Percentiles rank a stretch among this genome's conserved stretches.
phyloP scores from a whole-genome alignment of 345 rosid species.

The Pugionium cornutum region DNA sequence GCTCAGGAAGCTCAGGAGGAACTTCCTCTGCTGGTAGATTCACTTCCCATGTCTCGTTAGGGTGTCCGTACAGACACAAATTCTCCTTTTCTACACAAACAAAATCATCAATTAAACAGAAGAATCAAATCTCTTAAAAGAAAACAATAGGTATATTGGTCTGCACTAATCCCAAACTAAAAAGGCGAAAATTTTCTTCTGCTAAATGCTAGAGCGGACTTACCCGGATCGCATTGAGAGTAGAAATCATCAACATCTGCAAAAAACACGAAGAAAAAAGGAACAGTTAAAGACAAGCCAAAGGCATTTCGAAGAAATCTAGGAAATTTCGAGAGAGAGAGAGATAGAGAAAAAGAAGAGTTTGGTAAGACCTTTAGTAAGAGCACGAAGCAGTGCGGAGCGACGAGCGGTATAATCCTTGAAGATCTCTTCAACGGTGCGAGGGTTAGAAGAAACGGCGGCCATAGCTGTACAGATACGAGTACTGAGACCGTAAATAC shows the following conservation, averaged over 20 bases:
- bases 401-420: slow-evolving; percentile 82
- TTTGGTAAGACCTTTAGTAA: slow-evolving; percentile 59
- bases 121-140: slow-evolving; percentile 22
- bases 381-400: slow-evolving; percentile 84
- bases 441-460: slow-evolving; percentile 61
- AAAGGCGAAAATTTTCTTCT: slow-evolving; percentile 1
- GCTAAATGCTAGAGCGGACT: slow-evolving; percentile 3
- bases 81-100: slow-evolving; percentile 78
- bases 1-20: slow-evolving; percentile 97
- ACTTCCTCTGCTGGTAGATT: slow-evolving; percentile 94
- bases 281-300: neutral
- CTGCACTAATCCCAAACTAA: slow-evolving; percentile 12
- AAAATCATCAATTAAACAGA: slow-evolving; percentile 6
- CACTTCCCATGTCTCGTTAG: slow-evolving; percentile 94
- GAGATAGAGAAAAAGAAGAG: neutral
- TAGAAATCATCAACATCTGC: slow-evolving; percentile 93
- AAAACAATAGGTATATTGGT: neutral
- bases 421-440: slow-evolving; percentile 94
- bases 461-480: slow-evolving; percentile 39
- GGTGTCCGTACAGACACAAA: slow-evolving; percentile 88
- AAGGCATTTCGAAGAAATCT: slow-evolving; percentile 23
- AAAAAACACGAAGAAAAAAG: neutral
- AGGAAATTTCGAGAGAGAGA: neutral
- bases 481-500: slow-evolving; percentile 3
- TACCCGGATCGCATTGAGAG: slow-evolving; percentile 97